Percentiles rank a stretch among this genome's conserved stretches.
Conservation (phyloP, 169 alveolate genomes). For the Ichthyophthirius multifiliis region DNA sequence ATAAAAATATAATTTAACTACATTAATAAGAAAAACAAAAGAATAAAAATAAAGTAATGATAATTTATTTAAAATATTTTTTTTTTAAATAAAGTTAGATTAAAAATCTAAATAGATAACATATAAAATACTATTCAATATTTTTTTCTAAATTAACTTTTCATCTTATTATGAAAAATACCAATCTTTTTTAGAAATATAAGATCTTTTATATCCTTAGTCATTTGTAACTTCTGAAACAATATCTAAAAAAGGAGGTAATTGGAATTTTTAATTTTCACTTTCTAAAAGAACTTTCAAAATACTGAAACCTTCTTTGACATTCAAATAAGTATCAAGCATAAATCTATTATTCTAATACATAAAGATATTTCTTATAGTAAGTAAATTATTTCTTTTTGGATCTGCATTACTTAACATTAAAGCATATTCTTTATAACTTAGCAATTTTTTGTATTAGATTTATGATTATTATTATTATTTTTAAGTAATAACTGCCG, state of each 20-base stretch:
- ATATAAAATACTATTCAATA: too few species aligned
- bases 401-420: constrained; percentile 7
- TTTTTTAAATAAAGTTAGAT: too few species aligned
- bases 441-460: background rate
- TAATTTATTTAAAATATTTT: too few species aligned
- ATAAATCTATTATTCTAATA: background rate
- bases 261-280: background rate
- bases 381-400: background rate
- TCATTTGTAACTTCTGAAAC: constrained; percentile 8
- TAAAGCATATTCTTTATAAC: background rate
- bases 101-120: too few species aligned
- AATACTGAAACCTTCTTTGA: background rate
- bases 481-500: background rate
- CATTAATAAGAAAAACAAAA: too few species aligned
- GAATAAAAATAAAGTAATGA: too few species aligned
- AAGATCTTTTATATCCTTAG: background rate
- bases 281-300: background rate
- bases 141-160: background rate
- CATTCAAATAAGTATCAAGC: constrained; percentile 9
- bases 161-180: background rate
- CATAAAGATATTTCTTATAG: background rate
- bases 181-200: constrained; percentile 7
- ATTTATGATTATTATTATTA: background rate
- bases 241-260: background rate
- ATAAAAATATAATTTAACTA: too few species aligned